phyloP scores from a whole-genome alignment of 2,329 filamentous ascomycete species.

The Alternaria metachromatica region DNA sequence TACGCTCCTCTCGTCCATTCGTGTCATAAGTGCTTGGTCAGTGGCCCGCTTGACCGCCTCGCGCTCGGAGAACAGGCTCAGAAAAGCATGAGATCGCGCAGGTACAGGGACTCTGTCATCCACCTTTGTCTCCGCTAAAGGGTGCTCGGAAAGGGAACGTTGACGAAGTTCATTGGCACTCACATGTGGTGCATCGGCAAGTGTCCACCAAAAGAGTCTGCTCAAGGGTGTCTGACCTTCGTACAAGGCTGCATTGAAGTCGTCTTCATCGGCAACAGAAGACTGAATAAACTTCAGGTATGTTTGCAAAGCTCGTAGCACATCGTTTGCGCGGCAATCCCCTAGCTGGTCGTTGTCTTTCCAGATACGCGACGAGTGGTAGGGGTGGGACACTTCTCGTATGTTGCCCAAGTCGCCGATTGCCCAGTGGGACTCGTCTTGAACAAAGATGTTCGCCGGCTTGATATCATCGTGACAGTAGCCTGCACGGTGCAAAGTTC shows the following conservation, averaged over 20 bases:
- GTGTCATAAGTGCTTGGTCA: conserved; percentile 8
- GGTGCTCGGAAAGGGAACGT: conserved; percentile 16
- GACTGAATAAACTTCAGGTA: conserved; percentile 33
- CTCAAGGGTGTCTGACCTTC: conserved; percentile 24
- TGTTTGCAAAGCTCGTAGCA: conserved; percentile 37
- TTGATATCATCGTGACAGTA: conserved; percentile 51
- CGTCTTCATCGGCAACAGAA: conserved; percentile 10
- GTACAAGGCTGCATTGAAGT: conserved; percentile 35
- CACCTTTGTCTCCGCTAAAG: neutral
- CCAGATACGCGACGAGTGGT: conserved; percentile 33
- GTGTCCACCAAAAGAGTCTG: conserved; percentile 36
- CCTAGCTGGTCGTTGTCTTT: conserved; percentile 27
- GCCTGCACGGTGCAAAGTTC: conserved; percentile 34
- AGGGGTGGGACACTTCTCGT: conserved; percentile 38
- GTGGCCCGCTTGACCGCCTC: neutral
- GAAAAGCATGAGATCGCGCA: neutral
- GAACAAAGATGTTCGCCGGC: conserved; percentile 43
- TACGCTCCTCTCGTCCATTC: conserved; percentile 11
- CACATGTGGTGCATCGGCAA: conserved; percentile 10
- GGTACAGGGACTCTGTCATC: neutral
- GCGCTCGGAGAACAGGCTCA: conserved; percentile 1
- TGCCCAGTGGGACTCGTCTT: conserved; percentile 32
- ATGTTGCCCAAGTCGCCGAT: conserved; percentile 48
- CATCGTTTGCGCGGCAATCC: conserved; percentile 41
- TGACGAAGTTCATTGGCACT: conserved; percentile 15